phyloP scores from a whole-genome alignment of 768 basidiomycete genomes.

The Mycena venus region DNA sequence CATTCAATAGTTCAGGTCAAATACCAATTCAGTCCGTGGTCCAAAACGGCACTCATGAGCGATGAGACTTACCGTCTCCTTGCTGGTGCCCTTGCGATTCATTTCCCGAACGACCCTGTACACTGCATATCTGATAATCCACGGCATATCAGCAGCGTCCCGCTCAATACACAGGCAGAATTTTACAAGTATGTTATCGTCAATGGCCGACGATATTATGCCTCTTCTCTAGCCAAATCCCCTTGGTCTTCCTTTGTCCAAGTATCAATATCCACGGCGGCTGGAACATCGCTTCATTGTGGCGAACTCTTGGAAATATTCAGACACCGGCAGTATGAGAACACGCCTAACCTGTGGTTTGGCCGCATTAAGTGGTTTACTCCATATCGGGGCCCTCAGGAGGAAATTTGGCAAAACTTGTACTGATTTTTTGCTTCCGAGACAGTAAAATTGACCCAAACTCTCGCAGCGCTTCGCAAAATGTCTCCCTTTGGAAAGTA shows the following conservation, averaged over 20 bases:
- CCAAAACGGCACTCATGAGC: not conserved
- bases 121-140: not conserved
- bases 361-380: not conserved
- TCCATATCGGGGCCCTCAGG: not conserved
- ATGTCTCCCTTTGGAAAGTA: not conserved
- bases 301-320: not conserved
- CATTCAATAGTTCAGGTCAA: not conserved
- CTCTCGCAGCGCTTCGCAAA: not conserved
- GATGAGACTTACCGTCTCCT: not conserved
- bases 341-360: not conserved
- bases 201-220: not conserved
- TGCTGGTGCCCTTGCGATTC: not conserved
- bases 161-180: not conserved
- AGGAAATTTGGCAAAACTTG: not conserved
- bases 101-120: not conserved
- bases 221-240: not conserved
- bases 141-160: not conserved
- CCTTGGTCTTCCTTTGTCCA: not conserved
- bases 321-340: not conserved
- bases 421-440: not conserved
- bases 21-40: not conserved
- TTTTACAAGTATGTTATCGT: not conserved
- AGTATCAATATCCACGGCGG: not conserved
- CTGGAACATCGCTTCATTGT: not conserved
- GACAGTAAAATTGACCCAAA: no score